Evolutionary conservation across 345 rosid genomes (phyloP), one percentile per base, ranked within the genome.

Genomic region (Citrus mangshanensis): DNA sequence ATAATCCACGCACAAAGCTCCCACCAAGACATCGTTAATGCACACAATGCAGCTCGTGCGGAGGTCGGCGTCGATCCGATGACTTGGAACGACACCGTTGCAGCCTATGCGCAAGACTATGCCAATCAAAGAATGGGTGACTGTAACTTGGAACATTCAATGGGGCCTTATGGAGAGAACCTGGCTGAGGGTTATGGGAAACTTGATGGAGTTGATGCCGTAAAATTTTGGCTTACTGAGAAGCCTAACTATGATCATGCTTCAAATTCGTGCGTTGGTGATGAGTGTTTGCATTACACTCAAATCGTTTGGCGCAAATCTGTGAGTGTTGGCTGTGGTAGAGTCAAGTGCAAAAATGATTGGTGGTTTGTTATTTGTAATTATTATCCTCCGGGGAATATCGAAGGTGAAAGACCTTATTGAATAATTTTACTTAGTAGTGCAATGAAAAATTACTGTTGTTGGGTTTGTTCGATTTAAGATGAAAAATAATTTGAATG

Each of bases 201-300:
- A 0, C 66, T 83, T 3, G 32, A 12, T 16, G 81, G 83, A 32
- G 46, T 38, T 1, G 80, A 61, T 0, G 86, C 85, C 1, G 67
- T 81, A 2, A 74, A 72, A 34, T 27, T 86, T 54, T 83, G 88
- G 88, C 82, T 40, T 0, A 56, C 10, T 9, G 85, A 86, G 78
- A 83, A 75, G 73, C 59, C 78, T 1, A 3, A 76, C 69, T 86
- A 79, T 4, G 72, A 83, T 62, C 56, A 81, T 46, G n/a, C 18
- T 3, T 70, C 83, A 1, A 83, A 83, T 65, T 7, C 76, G 0
- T 84, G 77, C 2, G 35, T 34, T 0, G 84, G 81, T 0, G 68
- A 51, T 7, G 21, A 71, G 19, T 87, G 86, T 62, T 9, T 54
- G 49, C 89, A 85, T 68, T 87, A 82, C 69, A 84, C 87, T 51